Conservation (phyloP, 176 grass and related monocot species). For the Paspalum vaginatum region DNA sequence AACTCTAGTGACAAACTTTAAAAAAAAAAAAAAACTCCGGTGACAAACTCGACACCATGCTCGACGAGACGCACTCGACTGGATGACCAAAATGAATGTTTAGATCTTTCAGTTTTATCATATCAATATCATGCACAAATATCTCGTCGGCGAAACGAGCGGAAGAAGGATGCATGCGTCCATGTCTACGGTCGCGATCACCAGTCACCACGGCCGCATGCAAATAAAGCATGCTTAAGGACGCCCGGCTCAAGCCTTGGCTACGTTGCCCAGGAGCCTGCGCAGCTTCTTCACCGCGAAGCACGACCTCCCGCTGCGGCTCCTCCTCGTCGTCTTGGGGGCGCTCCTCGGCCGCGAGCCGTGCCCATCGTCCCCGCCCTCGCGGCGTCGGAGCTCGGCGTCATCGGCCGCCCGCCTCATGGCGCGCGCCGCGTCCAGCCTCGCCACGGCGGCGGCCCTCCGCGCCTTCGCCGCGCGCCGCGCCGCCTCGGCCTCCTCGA, state of each 20-base stretch:
- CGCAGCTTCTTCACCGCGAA: constrained; percentile 41
- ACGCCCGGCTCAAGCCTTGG: constrained; percentile 17
- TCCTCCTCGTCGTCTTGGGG: background rate
- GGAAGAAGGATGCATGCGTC: background rate
- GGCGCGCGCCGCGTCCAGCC: constrained; percentile 32
- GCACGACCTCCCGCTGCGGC: background rate
- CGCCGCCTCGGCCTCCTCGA: constrained; percentile 31
- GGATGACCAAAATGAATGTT: no score
- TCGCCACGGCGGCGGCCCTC: constrained; percentile 38
- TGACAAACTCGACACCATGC: background rate
- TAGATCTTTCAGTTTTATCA: background rate
- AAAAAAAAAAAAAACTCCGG: no score
- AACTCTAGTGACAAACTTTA: background rate
- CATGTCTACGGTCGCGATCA: background rate
- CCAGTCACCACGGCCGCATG: background rate
- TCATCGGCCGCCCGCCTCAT: constrained; percentile 10
- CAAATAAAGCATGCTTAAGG: background rate
- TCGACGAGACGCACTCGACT: background rate
- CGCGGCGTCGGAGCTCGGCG: background rate
- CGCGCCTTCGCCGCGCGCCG: constrained; percentile 37
- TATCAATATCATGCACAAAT: no score
- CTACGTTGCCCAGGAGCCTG: background rate
- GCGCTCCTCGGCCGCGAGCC: constrained; percentile 10
- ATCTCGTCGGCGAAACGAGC: no score
- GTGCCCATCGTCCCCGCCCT: background rate